Evolutionary conservation across 2,329 filamentous ascomycete species (phyloP).

Genomic region (Pseudopithomyces maydicus): DNA sequence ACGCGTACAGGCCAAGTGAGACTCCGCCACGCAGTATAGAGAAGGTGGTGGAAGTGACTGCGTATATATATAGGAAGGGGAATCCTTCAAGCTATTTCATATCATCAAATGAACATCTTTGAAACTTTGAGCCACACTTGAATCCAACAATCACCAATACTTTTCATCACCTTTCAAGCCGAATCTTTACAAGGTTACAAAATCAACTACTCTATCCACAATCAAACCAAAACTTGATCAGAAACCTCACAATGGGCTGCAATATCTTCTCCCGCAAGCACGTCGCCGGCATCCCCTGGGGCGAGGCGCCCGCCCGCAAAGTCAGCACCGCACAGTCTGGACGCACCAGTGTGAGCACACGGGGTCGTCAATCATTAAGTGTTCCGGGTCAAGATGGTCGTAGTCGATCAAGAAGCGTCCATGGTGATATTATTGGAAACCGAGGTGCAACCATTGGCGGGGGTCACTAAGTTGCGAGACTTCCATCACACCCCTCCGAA

Average conservation of each 20-base stretch:
- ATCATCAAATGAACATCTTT: not conserved
- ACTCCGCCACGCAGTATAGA: not conserved
- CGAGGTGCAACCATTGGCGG: not conserved
- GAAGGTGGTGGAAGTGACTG: not conserved
- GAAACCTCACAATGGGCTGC: slow-evolving; percentile 3
- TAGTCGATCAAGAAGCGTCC: not conserved
- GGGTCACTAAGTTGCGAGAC: not conserved
- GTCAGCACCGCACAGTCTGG: slow-evolving; percentile 1
- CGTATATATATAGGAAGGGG: not conserved
- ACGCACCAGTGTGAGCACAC: slow-evolving; percentile 6
- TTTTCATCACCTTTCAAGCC: not conserved
- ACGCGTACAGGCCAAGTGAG: not conserved
- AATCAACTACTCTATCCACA: not conserved
- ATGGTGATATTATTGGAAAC: slow-evolving; percentile 1
- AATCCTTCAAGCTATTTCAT: not conserved
- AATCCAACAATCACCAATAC: not conserved
- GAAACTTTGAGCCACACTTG: not conserved
- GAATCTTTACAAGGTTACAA: not conserved
- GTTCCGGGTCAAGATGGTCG: not conserved
- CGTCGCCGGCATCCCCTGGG: slow-evolving; percentile 7
- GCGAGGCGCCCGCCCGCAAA: slow-evolving; percentile 6
- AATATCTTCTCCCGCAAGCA: slow-evolving; percentile 11
- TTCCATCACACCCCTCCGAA: not conserved
- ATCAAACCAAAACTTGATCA: not conserved
- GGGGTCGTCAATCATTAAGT: slow-evolving; percentile 3